Evolutionary conservation across 352 stramenopile genomes (phyloP).

Genomic region (Phytophthora chlamydospora): DNA sequence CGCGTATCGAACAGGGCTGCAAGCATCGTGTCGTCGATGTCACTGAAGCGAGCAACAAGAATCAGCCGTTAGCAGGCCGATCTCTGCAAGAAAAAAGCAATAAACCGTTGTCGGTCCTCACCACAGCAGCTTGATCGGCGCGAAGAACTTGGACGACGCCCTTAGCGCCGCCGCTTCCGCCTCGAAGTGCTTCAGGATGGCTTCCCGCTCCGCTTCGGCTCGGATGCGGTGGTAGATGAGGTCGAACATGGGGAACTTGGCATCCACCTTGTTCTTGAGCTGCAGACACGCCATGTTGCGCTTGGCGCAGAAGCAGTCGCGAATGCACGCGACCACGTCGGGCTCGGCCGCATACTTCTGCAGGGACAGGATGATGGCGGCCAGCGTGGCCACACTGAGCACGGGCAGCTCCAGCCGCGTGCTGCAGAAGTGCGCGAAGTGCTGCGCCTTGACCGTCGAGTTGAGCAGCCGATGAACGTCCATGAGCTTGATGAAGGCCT

Average conservation of each 20-base stretch:
- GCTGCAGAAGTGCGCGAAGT: conserved; percentile 69
- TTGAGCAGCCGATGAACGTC: conserved; percentile 62
- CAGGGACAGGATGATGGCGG: conserved; percentile 59
- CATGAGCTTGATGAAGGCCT: conserved; percentile 68
- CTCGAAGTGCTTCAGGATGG: conserved; percentile 73
- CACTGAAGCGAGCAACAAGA: conserved; percentile 36
- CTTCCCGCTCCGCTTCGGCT: conserved; percentile 46
- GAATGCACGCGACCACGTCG: conserved; percentile 59
- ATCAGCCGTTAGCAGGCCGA: not conserved
- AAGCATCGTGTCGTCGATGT: conserved; percentile 86
- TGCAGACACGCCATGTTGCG: conserved; percentile 47
- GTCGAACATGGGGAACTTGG: conserved; percentile 68
- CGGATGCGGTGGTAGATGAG: conserved; percentile 72
- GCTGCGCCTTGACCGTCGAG: conserved; percentile 74
- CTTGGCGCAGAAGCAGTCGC: conserved; percentile 60
- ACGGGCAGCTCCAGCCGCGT: conserved; percentile 43
- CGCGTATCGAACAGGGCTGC: conserved; percentile 79
- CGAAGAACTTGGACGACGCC: conserved; percentile 38
- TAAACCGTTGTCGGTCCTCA: conserved; percentile 18
- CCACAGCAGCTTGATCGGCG: conserved; percentile 76
- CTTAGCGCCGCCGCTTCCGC: conserved; percentile 45
- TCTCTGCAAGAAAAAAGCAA: not conserved
- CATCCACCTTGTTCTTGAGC: conserved; percentile 77
- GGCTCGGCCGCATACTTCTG: conserved; percentile 57
- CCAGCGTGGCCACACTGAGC: conserved; percentile 47